phyloP scores from a whole-genome alignment of 1,284 basidiomycete genomes.

The Ustilago tritici region DNA sequence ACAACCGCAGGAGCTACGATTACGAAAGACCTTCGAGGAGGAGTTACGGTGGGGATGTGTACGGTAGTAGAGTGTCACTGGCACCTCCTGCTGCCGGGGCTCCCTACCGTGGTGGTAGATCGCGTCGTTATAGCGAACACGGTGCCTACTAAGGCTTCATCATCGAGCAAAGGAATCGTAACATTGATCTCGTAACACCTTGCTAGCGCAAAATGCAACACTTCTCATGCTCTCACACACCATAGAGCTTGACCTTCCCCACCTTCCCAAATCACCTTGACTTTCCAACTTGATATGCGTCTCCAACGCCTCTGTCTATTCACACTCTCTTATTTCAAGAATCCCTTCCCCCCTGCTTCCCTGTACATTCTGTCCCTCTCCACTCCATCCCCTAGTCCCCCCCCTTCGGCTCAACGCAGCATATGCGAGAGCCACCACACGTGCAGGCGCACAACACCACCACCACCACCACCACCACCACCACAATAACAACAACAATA shows the following conservation, averaged over 20 bases:
- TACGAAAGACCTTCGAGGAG: conserved; percentile 28
- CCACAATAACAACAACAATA: not conserved
- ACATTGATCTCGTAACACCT: not conserved
- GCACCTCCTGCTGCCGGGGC: conserved; percentile 23
- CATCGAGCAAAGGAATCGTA: not conserved
- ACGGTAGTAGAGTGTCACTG: conserved; percentile 37
- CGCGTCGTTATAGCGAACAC: conserved; percentile 51
- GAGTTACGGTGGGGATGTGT: conserved; percentile 38
- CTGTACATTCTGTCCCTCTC: not conserved
- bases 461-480: not conserved
- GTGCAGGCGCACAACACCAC: conserved; percentile 13
- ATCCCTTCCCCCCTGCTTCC: not conserved
- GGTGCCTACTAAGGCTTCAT: conserved; percentile 36
- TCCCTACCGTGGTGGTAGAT: conserved; percentile 49
- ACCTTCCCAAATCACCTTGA: not conserved
- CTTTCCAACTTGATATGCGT: conserved; percentile 2
- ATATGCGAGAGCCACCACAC: not conserved
- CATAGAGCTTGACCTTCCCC: not conserved
- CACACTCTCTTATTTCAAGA: conserved; percentile 10
- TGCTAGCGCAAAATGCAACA: not conserved
- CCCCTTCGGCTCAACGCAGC: not conserved
- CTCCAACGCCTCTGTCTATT: not conserved
- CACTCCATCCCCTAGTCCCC: not conserved
- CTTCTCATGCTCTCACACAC: not conserved
- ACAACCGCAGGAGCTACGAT: conserved; percentile 45